These are phyloP conservation scores for Alternaria viburni DNA, from an alignment of 2,329 filamentous ascomycete species.

Conservation along the genomic window DNA sequence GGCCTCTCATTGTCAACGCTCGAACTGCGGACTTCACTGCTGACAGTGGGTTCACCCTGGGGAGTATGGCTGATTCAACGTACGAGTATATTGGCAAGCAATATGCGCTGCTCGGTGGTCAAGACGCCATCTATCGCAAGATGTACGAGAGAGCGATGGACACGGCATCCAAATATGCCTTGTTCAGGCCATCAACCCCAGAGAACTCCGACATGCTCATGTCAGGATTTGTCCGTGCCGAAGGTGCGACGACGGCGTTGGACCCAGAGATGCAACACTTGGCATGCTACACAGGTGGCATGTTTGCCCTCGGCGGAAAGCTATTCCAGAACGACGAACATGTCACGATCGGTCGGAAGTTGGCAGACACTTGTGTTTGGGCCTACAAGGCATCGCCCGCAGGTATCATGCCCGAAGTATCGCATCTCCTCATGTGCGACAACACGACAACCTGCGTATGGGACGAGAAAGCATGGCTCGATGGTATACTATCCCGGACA, in stretches of 20 bases:
- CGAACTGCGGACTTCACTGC: conserved; percentile 49
- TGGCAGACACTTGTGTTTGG: conserved; percentile 69
- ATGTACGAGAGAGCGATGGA: conserved; percentile 62
- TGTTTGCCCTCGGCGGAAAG: conserved; percentile 66
- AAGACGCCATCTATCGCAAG: conserved; percentile 54
- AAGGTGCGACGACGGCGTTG: conserved; percentile 40
- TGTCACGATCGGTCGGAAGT: conserved; percentile 61
- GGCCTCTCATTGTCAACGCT: conserved; percentile 55
- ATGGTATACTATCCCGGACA: conserved; percentile 42
- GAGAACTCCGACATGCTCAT: conserved; percentile 56
- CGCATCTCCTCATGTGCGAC: conserved; percentile 59
- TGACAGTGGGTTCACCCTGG: conserved; percentile 46
- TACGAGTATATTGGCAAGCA: conserved; percentile 51
- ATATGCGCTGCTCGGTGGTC: conserved; percentile 51
- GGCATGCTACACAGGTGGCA: conserved; percentile 66
- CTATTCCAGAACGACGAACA: conserved; percentile 62
- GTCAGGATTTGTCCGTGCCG: conserved; percentile 52
- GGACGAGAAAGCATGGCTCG: conserved; percentile 60
- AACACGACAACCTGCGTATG: conserved; percentile 55
- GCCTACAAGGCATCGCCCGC: conserved; percentile 63
- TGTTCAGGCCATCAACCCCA: conserved; percentile 59
- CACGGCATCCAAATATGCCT: conserved; percentile 52
- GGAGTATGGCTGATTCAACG: conserved; percentile 48
- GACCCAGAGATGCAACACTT: conserved; percentile 64
- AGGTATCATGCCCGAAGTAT: conserved; percentile 68